A percentile compares a stretch with the other conserved stretches of the same genome.
Evolutionary conservation across 495 filamentous ascomycete genomes (phyloP).

Genomic region (Penicillium verhagenii): DNA sequence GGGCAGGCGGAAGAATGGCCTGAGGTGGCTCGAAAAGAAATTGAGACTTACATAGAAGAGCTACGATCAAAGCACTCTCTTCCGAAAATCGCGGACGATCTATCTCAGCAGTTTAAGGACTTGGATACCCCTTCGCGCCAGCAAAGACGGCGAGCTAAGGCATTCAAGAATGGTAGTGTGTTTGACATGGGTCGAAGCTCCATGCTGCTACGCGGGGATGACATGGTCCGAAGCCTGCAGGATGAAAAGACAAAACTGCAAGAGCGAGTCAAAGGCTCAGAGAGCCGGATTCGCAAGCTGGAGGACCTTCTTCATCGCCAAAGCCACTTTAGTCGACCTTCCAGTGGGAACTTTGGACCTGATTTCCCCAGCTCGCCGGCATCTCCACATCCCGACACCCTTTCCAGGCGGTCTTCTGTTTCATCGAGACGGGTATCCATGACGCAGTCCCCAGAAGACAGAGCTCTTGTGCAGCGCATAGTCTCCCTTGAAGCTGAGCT

Average conservation of each 20-base stretch:
- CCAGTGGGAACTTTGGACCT: slow-evolving; percentile 62
- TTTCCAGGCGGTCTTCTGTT: slow-evolving; percentile 61
- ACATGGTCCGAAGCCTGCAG: slow-evolving; percentile 68
- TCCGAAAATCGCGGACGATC: slow-evolving; percentile 50
- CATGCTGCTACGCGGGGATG: slow-evolving; percentile 75
- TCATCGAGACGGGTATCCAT: slow-evolving; percentile 67
- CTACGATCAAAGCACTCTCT: slow-evolving; percentile 45
- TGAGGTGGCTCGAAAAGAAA: slow-evolving; percentile 52
- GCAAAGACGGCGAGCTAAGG: slow-evolving; percentile 74
- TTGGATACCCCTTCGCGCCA: slow-evolving; percentile 71
- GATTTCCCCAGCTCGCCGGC: slow-evolving; percentile 49
- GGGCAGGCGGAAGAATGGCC: slow-evolving; percentile 83
- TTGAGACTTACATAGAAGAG: slow-evolving; percentile 53
- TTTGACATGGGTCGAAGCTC: slow-evolving; percentile 82
- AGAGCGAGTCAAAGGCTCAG: slow-evolving; percentile 78
- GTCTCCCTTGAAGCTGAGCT: slow-evolving; percentile 83
- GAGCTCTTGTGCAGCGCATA: slow-evolving; percentile 63
- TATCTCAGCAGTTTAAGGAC: slow-evolving; percentile 63
- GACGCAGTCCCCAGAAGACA: slow-evolving; percentile 64
- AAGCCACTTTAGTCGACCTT: slow-evolving; percentile 67
- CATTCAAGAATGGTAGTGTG: slow-evolving; percentile 94
- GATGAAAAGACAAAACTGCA: slow-evolving; percentile 79
- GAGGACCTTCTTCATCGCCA: slow-evolving; percentile 93
- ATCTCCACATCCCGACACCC: slow-evolving; percentile 53
- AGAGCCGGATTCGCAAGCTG: slow-evolving; percentile 85